Evolutionary conservation across 345 rosid genomes (phyloP), one percentile per base, ranked within the genome.

Genomic region (Raphanus sativus): DNA sequence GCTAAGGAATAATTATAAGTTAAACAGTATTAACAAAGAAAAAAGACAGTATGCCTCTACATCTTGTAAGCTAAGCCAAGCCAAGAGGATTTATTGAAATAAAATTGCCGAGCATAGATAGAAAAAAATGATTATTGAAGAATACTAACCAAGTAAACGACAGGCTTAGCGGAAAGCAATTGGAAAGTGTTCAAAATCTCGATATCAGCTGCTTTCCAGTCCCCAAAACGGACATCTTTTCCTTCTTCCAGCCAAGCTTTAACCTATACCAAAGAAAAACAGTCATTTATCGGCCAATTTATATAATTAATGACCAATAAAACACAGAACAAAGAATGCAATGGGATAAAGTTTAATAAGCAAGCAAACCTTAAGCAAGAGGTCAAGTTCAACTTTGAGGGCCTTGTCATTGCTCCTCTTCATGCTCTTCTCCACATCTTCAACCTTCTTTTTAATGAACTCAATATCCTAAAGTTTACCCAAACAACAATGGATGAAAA

Each of bases 371-470:
- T 71, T 75, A 61, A 5, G 80, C 75, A 80, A 80, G 77, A 81
- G 86, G 75, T 95, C 99, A 69, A 32, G 87, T 86, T 95, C 98
- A 76, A 91, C 71, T 84, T 92, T 95, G 0, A 95, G 83, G 83
- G 85, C 91, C 83, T 95, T 92, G 84, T 95, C 97, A 77, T 95
- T 95, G 92, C 99, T 95, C 86, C 97, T 89, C 87, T 91, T 95
- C 99, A 95, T 90, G 94, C 97, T 91, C 90, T 92, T 95, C 81
- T 92, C 96, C 2, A 92, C 63, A 85, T 95, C 98, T 66, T 95
- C 98, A 64, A 92, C 48, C 84, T 82, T 95, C 80, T 86, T 92
- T 71, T 86, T 92, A 76, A 89, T 73, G 62, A 89, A 95, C 77
- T 95, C 99, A 78, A 92, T 75, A 88, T 95, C 99, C 99, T 95